Conservation (phyloP, 805 yeast genomes). For the Zygosaccharomyces bailii region DNA sequence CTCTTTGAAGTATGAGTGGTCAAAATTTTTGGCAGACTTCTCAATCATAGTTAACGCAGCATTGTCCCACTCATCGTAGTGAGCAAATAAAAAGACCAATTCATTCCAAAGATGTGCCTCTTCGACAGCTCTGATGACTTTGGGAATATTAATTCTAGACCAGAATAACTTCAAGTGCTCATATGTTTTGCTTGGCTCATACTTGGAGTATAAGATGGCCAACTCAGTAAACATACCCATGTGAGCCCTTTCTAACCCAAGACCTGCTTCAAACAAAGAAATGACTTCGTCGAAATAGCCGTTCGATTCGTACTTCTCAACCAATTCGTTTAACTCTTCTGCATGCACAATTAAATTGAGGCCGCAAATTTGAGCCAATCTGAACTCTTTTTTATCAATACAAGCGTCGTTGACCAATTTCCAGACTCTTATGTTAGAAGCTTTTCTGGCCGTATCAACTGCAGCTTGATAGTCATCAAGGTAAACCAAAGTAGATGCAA, state of each 20-base stretch:
- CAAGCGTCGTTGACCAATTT: slow-evolving; percentile 96
- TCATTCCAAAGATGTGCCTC: slow-evolving; percentile 95
- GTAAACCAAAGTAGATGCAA: slow-evolving; percentile 94
- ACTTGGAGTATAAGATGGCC: slow-evolving; percentile 86
- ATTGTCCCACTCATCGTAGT: slow-evolving; percentile 98
- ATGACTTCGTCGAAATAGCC: slow-evolving; percentile 92
- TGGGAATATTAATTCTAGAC: slow-evolving; percentile 97
- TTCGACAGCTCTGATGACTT: slow-evolving; percentile 91
- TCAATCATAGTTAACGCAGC: slow-evolving; percentile 97
- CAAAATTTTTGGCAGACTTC: slow-evolving; percentile 87
- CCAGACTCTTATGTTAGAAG: slow-evolving; percentile 92
- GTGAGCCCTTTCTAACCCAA: slow-evolving; percentile 96
- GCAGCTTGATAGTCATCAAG: slow-evolving; percentile 92
- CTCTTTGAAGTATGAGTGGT: slow-evolving; percentile 91
- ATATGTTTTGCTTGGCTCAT: slow-evolving; percentile 84
- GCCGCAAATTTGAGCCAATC: slow-evolving; percentile 98
- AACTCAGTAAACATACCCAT: slow-evolving; percentile 99
- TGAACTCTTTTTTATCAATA: slow-evolving; percentile 89
- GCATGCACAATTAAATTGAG: slow-evolving; percentile 95
- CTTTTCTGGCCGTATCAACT: slow-evolving; percentile 98
- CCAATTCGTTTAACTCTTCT: slow-evolving; percentile 90
- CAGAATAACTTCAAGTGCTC: slow-evolving; percentile 96
- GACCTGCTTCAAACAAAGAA: slow-evolving; percentile 89
- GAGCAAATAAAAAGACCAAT: slow-evolving; percentile 91
- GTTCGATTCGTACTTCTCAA: slow-evolving; percentile 76